Evolutionary conservation across 768 basidiomycete genomes (phyloP), one percentile per base, ranked within the genome.

Genomic region (Amanita phalloides): DNA sequence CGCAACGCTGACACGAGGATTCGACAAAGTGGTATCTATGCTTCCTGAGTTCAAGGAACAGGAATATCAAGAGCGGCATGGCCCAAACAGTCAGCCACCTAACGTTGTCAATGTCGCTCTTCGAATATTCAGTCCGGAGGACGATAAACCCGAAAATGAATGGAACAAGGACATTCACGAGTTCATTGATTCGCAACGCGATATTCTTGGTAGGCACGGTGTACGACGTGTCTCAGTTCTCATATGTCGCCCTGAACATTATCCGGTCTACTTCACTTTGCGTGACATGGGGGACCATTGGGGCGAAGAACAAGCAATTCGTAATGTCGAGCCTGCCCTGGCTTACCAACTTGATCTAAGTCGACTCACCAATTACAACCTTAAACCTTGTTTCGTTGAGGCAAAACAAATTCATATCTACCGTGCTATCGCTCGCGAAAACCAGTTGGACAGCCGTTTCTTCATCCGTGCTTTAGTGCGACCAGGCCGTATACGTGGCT

Each of bases 401-500:
- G 88, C 90, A 69, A 88, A 95, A 64, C 95, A 98, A 68, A 89
- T 98, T 45, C 96, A 98, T 69, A 89, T 99, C 61, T 98, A 99
- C 69, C 92, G 95, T 60, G 94, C 87, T 42, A 80, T 95, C 48
- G 94, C 93, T 30, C 79, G 82, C 54, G 96, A 97, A 72, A 98
- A 98, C 69, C 88, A 95, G 58, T 80, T 96, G n/a, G 96, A 99
- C 67, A 90, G 81, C 58, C 82, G 96, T 49, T 99, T 99, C 84
- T 98, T 99, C 70, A 81, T 99, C 49, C 93, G 96, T 54, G 96
- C 92, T 25, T 77, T 99, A 53, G 82, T 99, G 45, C 90, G 96
- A 49, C 96, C 96, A 39, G 96, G 96, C 51, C 88, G 95, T 51
- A 80, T 97, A 33, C 81, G 86, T 37, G 92, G 92, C 32, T 79